Conservation (phyloP, 129 eudicot species). For the Flaveria trinervia region DNA sequence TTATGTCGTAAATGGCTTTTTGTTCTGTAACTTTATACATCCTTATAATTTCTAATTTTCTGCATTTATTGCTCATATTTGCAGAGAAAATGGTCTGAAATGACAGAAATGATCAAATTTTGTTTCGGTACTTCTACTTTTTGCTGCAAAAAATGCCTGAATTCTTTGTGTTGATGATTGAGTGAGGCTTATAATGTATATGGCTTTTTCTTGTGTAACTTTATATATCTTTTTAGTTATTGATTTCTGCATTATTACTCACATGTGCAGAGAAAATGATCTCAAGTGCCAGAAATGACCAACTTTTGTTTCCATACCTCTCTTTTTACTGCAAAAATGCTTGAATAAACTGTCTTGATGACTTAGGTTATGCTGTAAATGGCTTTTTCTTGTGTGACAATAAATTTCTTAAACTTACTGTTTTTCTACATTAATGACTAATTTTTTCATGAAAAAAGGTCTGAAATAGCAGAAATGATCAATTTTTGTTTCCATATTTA, state of each 20-base stretch:
- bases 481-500: too few species aligned
- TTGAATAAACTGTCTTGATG: background rate
- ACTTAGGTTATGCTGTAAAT: background rate
- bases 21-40: too few species aligned
- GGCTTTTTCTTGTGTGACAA: too few species aligned
- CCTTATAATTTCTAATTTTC: background rate
- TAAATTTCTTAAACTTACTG: background rate
- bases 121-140: too few species aligned
- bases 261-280: slow-evolving; percentile 7
- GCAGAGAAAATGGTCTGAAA: slow-evolving; percentile 4
- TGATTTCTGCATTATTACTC: slow-evolving; percentile 2
- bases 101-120: background rate
- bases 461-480: background rate
- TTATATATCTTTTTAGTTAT: background rate
- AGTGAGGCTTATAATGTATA: background rate
- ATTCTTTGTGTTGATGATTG: background rate
- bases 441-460: background rate
- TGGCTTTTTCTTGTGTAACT: too few species aligned
- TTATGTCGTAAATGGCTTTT: background rate
- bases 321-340: background rate
- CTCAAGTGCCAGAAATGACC: background rate
- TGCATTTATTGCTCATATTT: slow-evolving; percentile 19
- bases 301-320: background rate
- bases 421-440: background rate
- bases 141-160: background rate